phyloP scores from a whole-genome alignment of 2,329 filamentous ascomycete genomes.

The Cytospora schulzeri region DNA sequence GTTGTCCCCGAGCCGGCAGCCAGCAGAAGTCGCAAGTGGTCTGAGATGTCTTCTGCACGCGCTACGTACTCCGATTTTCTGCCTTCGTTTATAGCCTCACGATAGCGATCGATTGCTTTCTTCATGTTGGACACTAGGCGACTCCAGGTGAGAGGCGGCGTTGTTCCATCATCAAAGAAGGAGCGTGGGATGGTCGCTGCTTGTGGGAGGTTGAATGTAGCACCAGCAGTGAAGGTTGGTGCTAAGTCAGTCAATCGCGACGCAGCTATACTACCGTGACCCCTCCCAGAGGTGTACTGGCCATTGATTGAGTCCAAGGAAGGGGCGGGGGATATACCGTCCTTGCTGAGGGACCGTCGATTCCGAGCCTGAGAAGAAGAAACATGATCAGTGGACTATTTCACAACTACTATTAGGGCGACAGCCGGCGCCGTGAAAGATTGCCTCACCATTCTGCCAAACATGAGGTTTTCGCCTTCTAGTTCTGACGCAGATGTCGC shows the following conservation, averaged over 20 bases:
- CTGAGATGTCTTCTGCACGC: constrained; percentile 95
- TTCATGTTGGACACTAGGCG: constrained; percentile 91
- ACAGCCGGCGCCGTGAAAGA: neutral
- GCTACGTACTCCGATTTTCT: constrained; percentile 89
- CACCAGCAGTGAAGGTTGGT: constrained; percentile 58
- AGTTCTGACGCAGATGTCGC: constrained; percentile 80
- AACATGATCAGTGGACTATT: constrained; percentile 8
- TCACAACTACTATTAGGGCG: neutral
- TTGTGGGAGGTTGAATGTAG: constrained; percentile 58
- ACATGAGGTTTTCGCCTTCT: constrained; percentile 74
- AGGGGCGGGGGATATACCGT: constrained; percentile 79
- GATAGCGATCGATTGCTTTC: constrained; percentile 83
- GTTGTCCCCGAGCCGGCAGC: constrained; percentile 95
- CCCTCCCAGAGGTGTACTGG: constrained; percentile 57
- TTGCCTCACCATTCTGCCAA: constrained; percentile 65
- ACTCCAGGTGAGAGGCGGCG: constrained; percentile 83
- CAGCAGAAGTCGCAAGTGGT: constrained; percentile 90
- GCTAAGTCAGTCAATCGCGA: constrained; percentile 40
- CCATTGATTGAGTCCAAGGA: constrained; percentile 90
- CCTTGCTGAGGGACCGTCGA: constrained; percentile 64
- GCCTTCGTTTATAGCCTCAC: constrained; percentile 82
- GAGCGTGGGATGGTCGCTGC: constrained; percentile 70
- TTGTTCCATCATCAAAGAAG: constrained; percentile 88
- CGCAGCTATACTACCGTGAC: constrained; percentile 37
- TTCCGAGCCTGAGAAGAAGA: constrained; percentile 52